Conservation (phyloP, 495 filamentous ascomycete species). For the Penicillium bialowiezense region DNA sequence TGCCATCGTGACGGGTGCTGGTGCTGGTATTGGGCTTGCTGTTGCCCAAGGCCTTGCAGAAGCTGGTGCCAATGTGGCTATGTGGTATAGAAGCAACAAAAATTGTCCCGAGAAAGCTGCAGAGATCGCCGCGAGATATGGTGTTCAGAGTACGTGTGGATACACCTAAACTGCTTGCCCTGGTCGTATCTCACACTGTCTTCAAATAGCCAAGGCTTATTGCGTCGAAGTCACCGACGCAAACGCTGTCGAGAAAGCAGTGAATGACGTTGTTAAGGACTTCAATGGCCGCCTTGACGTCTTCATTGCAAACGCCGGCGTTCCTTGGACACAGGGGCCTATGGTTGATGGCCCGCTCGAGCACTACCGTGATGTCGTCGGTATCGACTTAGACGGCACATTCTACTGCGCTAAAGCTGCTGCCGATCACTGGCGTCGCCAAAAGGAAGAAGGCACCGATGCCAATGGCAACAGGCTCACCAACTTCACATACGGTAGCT, state of each 20-base stretch:
- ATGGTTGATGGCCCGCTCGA: constrained; percentile 63
- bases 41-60: constrained; percentile 78
- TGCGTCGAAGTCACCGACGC: constrained; percentile 63
- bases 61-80: constrained; percentile 81
- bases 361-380: constrained; percentile 66
- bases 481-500: constrained; percentile 66
- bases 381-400: constrained; percentile 76
- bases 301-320: constrained; percentile 78
- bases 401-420: constrained; percentile 81
- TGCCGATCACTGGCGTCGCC: constrained; percentile 63
- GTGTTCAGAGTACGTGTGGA: constrained; percentile 67
- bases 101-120: constrained; percentile 67
- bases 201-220: constrained; percentile 66
- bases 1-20: constrained; percentile 79
- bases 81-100: constrained; percentile 82
- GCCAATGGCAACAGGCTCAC: constrained; percentile 64
- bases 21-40: constrained; percentile 75
- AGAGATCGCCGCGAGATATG: constrained; percentile 69
- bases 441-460: constrained; percentile 64
- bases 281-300: constrained; percentile 75
- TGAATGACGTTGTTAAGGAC: constrained; percentile 60
- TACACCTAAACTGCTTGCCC: background rate
- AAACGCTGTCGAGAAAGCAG: constrained; percentile 53
- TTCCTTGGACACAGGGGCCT: constrained; percentile 67
- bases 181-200: background rate